These are phyloP conservation scores for Phaffomyces antillensis DNA, from an alignment of 805 yeast genomes.

Conservation along the genomic window DNA sequence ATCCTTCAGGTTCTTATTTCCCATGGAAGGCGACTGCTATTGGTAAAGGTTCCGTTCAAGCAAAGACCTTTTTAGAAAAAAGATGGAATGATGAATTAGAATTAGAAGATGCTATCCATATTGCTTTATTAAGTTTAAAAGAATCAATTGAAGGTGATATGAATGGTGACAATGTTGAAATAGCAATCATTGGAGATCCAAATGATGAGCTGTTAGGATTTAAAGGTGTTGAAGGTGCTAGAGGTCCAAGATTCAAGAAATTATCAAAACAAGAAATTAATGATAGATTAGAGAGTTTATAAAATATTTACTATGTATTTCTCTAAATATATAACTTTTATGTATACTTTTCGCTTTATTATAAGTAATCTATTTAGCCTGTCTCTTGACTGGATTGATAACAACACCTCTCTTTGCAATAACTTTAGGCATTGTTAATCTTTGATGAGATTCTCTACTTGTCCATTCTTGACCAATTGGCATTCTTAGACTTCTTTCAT, in stretches of 20 bases:
- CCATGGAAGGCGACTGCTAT: slow-evolving; percentile 99
- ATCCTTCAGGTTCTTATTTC: slow-evolving; percentile 95
- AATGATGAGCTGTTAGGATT: slow-evolving; percentile 78
- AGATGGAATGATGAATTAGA: slow-evolving; percentile 98
- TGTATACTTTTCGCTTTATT: background rate
- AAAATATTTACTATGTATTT: slow-evolving; percentile 13
- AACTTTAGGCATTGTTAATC: slow-evolving; percentile 81
- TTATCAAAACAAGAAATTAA: slow-evolving; percentile 86
- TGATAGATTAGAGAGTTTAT: slow-evolving; percentile 90
- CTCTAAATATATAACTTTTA: background rate
- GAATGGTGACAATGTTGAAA: slow-evolving; percentile 93
- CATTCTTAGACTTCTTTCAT: slow-evolving; percentile 87
- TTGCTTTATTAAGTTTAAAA: slow-evolving; percentile 86
- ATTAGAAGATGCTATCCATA: slow-evolving; percentile 96
- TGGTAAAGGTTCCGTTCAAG: slow-evolving; percentile 93
- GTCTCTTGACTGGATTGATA: slow-evolving; percentile 85
- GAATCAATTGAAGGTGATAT: slow-evolving; percentile 98
- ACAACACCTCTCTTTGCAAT: slow-evolving; percentile 82
- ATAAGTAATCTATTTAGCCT: slow-evolving; percentile 22
- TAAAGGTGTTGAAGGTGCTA: slow-evolving; percentile 67
- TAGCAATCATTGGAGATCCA: slow-evolving; percentile 78
- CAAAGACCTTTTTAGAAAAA: slow-evolving; percentile 94
- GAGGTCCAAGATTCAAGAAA: slow-evolving; percentile 86
- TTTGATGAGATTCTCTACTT: slow-evolving; percentile 78
- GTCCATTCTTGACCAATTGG: slow-evolving; percentile 99